A percentile compares a stretch with the other conserved stretches of the same genome.
These are phyloP conservation scores for Trichoderma breve DNA, from an alignment of 2,329 filamentous ascomycete species.

Conservation along the genomic window DNA sequence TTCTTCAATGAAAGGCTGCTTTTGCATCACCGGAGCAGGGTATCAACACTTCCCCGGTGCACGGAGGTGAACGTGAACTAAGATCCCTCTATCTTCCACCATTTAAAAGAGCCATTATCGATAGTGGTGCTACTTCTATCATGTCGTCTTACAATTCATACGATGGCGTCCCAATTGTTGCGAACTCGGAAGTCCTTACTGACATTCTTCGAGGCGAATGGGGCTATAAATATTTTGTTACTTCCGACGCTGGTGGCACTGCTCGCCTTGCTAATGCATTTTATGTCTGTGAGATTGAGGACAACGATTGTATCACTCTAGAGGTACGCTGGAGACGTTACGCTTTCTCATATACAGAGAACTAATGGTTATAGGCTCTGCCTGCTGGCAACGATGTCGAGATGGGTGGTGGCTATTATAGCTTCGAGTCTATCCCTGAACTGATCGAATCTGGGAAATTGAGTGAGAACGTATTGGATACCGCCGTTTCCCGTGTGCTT, in stretches of 20 bases:
- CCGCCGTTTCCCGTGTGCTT: not conserved
- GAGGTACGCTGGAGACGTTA: not conserved
- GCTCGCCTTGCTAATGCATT: slow-evolving; percentile 8
- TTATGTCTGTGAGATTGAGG: not conserved
- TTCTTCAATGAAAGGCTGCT: not conserved
- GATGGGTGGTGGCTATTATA: slow-evolving; percentile 8
- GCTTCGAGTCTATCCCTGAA: not conserved
- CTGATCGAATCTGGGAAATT: not conserved
- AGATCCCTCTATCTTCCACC: not conserved
- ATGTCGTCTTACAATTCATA: slow-evolving; percentile 12
- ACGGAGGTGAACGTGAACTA: slow-evolving; percentile 4
- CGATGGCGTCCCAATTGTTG: not conserved
- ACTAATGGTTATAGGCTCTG: not conserved
- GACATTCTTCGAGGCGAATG: slow-evolving; percentile 3
- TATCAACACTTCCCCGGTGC: not conserved
- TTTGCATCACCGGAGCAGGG: slow-evolving; percentile 8
- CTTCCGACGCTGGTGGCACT: slow-evolving; percentile 4
- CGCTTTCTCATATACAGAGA: not conserved
- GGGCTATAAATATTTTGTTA: slow-evolving; percentile 3
- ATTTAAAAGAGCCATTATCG: slow-evolving; percentile 7
- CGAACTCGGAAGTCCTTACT: not conserved
- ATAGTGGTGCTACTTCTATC: slow-evolving; percentile 6
- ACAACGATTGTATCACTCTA: slow-evolving; percentile 5
- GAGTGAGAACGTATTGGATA: not conserved
- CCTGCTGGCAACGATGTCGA: slow-evolving; percentile 9